Evolutionary conservation across 345 rosid genomes (phyloP), one percentile per base, ranked within the genome.

Genomic region (Corchorus olitorius): DNA sequence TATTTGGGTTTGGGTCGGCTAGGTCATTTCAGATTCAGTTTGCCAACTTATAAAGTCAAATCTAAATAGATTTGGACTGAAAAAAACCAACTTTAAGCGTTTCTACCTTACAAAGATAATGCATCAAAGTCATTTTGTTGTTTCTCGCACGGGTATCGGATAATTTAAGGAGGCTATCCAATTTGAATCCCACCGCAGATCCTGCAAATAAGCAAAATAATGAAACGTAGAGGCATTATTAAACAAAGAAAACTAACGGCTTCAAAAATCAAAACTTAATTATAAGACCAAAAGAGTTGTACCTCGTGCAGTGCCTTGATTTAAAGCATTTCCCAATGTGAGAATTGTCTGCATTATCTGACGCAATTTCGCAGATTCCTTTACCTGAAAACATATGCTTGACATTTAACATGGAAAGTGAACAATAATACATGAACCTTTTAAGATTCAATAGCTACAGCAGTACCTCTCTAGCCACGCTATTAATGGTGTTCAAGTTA

Each of bases 241-340:
- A 70, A 48, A 33, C 17, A 61, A 49, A 64, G 10, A 65, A 33
- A 27, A 27, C 19, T 17, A 41, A 65, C 45, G 50, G 61, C 19
- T 27, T 27, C 27, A 27, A 27, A 27, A 27, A 16, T 8, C 0
- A 16, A 65, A 58, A 33, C 45, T 60, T 33, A 67, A 82, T 49
- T 54, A 83, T 52, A 75, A 49, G 1, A 72, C 56, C 66, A 72
- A 75, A 41, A 68, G 50, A 34, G 43, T 74, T 39, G 63, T 77
- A 95, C 99, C 99, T 88, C 99, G 84, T 17, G 94, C 97, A 43
- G 99, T 95, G 82, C 99, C 99, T 73, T 96, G 99, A 85, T 96
- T 96, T 81, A 96, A 80, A 83, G 99, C 99, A 88, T 96, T 96
- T 76, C 99, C 99, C 72, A 96, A 73, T 73, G 98, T 93, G 76